These are phyloP conservation scores for Zygosaccharomyces pseudobailii DNA, from an alignment of 1,139 yeast species.

Conservation along the genomic window DNA sequence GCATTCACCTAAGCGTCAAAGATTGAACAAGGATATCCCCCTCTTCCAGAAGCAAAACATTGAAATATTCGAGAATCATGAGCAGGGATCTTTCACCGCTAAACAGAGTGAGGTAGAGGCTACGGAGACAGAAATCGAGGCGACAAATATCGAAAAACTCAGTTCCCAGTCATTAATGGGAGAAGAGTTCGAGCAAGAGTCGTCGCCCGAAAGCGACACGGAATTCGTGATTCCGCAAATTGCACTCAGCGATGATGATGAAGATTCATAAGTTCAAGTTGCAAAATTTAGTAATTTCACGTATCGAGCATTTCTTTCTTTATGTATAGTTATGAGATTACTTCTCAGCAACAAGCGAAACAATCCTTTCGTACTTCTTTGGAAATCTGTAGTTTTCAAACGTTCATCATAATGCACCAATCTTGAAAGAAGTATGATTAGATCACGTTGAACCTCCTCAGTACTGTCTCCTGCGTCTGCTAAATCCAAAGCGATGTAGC, in stretches of 20 bases:
- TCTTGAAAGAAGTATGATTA: constrained; percentile 8
- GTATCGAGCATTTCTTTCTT: constrained; percentile 1
- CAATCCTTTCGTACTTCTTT: constrained; percentile 9
- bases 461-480: constrained; percentile 7
- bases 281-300: constrained; percentile 12
- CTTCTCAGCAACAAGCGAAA: constrained; percentile 14
- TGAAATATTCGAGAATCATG: constrained; percentile 1
- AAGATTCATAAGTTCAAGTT: constrained; percentile 13
- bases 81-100: neutral
- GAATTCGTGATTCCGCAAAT: constrained; percentile 57
- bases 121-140: neutral
- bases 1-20: constrained; percentile 13
- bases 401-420: constrained; percentile 15
- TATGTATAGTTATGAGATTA: constrained; percentile 9
- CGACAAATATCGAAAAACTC: neutral
- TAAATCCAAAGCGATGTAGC: constrained; percentile 14
- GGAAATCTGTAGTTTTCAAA: constrained; percentile 19
- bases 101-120: neutral
- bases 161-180: constrained; percentile 27
- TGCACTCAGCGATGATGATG: constrained; percentile 39
- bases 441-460: constrained; percentile 5
- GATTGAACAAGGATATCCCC: constrained; percentile 10
- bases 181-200: constrained; percentile 18
- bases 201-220: constrained; percentile 38
- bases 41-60: constrained; percentile 1